Evolutionary conservation across 345 rosid species (phyloP), one percentile per base, ranked within the genome.

Genomic region (Lepidium sativum): DNA sequence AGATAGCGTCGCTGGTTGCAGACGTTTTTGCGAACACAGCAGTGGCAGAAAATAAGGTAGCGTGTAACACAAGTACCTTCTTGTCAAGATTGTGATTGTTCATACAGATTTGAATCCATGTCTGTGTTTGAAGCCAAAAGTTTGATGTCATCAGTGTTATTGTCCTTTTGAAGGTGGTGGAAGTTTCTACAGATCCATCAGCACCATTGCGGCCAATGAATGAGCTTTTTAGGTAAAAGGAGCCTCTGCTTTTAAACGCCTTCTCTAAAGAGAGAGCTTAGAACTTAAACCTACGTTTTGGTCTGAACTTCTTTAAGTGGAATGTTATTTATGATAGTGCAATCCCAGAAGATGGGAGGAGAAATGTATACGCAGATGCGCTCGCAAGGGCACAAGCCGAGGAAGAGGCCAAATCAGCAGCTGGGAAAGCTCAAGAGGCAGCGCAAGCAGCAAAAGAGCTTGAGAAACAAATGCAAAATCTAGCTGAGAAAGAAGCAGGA

Each of bases 21-120:
- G 89, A 78, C 71, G 85, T 94, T 75, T 87, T 94, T 72, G 84
- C 89, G 0, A 84, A 94, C 80, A 89, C 95, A n/a, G 73, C 85
- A 0, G 82, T 83, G 27, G 82, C 99, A 52, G 97, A 94, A 80
- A 94, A 89, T 64, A 92, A 92, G 98, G 97, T 89, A 76, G 23
- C 17, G 27, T 53, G 9, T 23, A 7, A 9, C 13, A 45, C 64
- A 67, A 44, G 68, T 21, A 48, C 58, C 53, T 9, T 41, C 18
- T 54, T 34, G n/a, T 41, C 27, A 25, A 38, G 34, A 5, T 50
- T 40, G 39, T 64, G 15, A 12, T 49, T 50, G 8, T 37, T 21
- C 32, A 34, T 17, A 33, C 17, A 12, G 1, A 43, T 2, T 18
- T 21, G 40, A 32, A 39, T 7, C n/a, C 11, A 50, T 27, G 17